These are phyloP conservation scores for Septoria linicola DNA, from an alignment of 2,329 filamentous ascomycete genomes.

Conservation along the genomic window DNA sequence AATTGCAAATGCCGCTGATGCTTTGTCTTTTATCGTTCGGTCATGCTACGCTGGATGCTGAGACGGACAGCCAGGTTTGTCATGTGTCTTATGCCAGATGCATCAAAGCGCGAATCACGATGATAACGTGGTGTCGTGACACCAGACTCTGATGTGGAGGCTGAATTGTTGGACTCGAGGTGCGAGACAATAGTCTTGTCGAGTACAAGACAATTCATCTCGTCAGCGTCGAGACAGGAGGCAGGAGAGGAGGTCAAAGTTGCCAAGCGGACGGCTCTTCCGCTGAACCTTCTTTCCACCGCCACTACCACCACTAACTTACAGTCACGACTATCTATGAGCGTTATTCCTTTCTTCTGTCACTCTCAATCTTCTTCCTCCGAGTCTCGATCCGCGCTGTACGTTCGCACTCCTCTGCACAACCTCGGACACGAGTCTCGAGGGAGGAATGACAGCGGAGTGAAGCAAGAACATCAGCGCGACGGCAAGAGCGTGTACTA, in stretches of 20 bases:
- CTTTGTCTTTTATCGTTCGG: too few species aligned
- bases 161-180: not conserved
- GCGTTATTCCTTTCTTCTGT: too few species aligned
- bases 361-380: too few species aligned
- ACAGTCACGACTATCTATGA: too few species aligned
- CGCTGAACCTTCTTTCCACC: not conserved
- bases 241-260: not conserved
- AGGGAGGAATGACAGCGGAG: not conserved
- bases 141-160: too few species aligned
- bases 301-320: not conserved
- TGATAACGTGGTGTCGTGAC: too few species aligned
- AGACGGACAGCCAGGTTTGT: too few species aligned
- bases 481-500: not conserved
- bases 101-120: too few species aligned
- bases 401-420: too few species aligned
- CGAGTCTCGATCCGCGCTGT: too few species aligned
- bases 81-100: not conserved
- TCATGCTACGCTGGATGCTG: not conserved
- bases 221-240: not conserved
- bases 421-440: not conserved
- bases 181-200: too few species aligned
- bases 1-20: too few species aligned
- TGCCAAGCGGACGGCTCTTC: constrained; percentile 5
- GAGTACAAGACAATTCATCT: not conserved
- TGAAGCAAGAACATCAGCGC: not conserved